Base-by-base conservation (phyloP, 139 green algal genomes). In the Chlamydomonas sphaeroides region DNA sequence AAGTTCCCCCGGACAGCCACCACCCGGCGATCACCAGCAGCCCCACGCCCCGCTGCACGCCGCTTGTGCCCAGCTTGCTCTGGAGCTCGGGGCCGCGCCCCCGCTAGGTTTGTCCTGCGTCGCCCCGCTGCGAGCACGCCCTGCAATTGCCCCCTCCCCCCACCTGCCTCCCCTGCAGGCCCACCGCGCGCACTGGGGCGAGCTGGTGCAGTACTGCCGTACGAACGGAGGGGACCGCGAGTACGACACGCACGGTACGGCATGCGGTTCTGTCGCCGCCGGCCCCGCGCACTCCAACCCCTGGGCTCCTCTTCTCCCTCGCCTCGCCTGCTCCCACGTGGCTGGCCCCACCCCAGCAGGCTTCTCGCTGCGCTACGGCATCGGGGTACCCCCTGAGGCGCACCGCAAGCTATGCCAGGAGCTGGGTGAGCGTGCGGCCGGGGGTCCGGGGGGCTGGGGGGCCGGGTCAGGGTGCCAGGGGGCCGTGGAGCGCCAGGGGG, bases 361-460 rank as follows among this genome's bases (percentile, higher is more conserved):
- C 59, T 70, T 71, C n/a, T 80, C 74, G 15, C 74, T 80, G 59
- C 74, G 74, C 11, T 71, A 80, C 42, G 74, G 74, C 41, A 71
- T 62, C 11, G 59, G 59, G 18, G 74, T 80, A 2, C 59, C 74
- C 18, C 5, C 7, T 23, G 74, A 59, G 74, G 74, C 74, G 5
- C 74, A 70, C 59, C 74, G 30, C n/a, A 59, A 41, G 74, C 59
- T 80, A 3, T 48, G 15, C 15, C 35, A 62, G 74, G 59, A n/a
- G 6, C 59, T 80, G 14, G 74, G 74, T 80, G n/a, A 61, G 74
- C 45, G 45, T 51, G n/a, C n/a, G n/a, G n/a, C n/a, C n/a, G n/a
- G n/a, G n/a, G n/a, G n/a, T n/a, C n/a, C n/a, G n/a, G n/a, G n/a
- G n/a, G n/a, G n/a, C n/a, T n/a, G n/a, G n/a, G n/a, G n/a, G n/a